Conservation (phyloP, 768 basidiomycete species). For the Tremella mesenterica region DNA sequence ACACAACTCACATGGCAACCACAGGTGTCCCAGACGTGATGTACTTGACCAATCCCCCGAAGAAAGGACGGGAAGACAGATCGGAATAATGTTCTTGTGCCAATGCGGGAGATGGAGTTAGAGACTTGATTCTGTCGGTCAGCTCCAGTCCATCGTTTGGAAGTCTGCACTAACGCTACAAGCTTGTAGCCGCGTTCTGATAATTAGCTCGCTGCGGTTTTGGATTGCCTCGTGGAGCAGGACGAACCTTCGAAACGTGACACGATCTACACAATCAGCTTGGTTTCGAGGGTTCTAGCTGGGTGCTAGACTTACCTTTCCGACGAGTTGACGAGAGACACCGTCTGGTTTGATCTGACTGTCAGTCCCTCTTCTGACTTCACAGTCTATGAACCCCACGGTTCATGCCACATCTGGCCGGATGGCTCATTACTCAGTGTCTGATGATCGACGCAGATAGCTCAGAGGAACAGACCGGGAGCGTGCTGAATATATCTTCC, state of each 20-base stretch:
- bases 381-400: too few species aligned
- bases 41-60: conserved; percentile 37
- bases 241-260: conserved; percentile 33
- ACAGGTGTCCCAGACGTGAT: conserved; percentile 40
- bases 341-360: conserved; percentile 40
- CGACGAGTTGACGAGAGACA: conserved; percentile 37
- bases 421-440: too few species aligned
- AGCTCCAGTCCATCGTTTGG: background rate
- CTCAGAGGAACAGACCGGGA: background rate
- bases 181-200: conserved; percentile 40
- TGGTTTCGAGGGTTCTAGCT: too few species aligned
- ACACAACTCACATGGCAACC: conserved; percentile 33
- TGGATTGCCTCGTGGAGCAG: background rate
- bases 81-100: conserved; percentile 24
- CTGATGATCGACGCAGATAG: background rate
- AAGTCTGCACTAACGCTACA: conserved; percentile 21
- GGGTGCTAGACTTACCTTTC: conserved; percentile 22
- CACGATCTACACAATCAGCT: conserved; percentile 22
- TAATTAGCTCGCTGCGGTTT: conserved; percentile 1
- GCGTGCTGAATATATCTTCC: background rate
- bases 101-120: conserved; percentile 20
- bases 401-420: too few species aligned
- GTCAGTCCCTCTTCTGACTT: too few species aligned
- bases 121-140: conserved; percentile 27
- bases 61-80: conserved; percentile 25